Evolutionary conservation across 352 stramenopile species (phyloP).

Genomic region (Phytophthora meadii): DNA sequence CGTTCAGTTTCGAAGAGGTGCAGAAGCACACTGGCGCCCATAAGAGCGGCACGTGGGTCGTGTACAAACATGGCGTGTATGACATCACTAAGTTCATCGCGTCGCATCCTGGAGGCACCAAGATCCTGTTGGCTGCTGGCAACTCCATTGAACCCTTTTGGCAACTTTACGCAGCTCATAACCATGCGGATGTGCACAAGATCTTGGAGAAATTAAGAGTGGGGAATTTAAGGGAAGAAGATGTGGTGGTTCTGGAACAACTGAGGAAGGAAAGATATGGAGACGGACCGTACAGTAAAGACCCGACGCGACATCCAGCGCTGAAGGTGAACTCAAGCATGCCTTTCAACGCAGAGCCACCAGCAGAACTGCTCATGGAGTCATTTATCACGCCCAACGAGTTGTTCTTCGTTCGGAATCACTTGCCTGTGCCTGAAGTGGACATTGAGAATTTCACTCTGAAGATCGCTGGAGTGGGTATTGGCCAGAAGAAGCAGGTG

Average conservation of each 20-base stretch:
- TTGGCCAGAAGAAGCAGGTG: constrained; percentile 52
- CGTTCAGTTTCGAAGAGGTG: constrained; percentile 74
- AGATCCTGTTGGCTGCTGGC: constrained; percentile 90
- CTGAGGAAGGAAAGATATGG: constrained; percentile 84
- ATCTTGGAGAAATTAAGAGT: constrained; percentile 93
- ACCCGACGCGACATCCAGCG: constrained; percentile 88
- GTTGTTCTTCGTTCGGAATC: constrained; percentile 98
- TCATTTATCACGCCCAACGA: constrained; percentile 96
- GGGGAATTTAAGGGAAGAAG: constrained; percentile 88
- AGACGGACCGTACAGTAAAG: constrained; percentile 93
- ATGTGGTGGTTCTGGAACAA: constrained; percentile 88
- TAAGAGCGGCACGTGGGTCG: constrained; percentile 91
- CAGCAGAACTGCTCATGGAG: constrained; percentile 91
- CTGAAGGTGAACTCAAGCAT: constrained; percentile 94
- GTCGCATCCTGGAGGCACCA: constrained; percentile 93
- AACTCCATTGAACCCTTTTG: constrained; percentile 94
- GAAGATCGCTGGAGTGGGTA: constrained; percentile 70
- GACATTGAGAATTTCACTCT: constrained; percentile 69
- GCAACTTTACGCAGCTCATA: constrained; percentile 97
- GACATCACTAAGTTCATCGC: constrained; percentile 97
- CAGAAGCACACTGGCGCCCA: constrained; percentile 75
- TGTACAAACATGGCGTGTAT: constrained; percentile 95
- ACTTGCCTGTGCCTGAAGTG: constrained; percentile 95
- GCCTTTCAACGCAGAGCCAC: constrained; percentile 96
- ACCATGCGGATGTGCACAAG: constrained; percentile 91